These are phyloP conservation scores for Penicillium psychrosexuale DNA, from an alignment of 2,329 filamentous ascomycete genomes.

Conservation along the genomic window DNA sequence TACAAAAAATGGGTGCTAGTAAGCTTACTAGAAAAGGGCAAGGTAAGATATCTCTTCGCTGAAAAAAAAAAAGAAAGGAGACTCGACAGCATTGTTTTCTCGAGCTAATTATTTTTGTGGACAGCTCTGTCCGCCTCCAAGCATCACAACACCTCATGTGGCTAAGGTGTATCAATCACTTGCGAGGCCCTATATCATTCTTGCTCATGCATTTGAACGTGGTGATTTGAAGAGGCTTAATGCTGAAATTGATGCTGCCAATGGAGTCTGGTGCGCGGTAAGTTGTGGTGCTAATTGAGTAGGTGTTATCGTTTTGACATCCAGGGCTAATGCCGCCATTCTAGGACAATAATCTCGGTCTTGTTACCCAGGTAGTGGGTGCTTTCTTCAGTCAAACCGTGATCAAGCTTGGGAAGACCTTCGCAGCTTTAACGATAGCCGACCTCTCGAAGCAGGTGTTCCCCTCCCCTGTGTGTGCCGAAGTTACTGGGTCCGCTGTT, in stretches of 20 bases:
- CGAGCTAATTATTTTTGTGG: conserved; percentile 7
- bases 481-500: conserved; percentile 36
- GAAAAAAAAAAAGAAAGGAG: not conserved
- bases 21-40: conserved; percentile 68
- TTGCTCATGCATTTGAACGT: conserved; percentile 67
- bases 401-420: conserved; percentile 68
- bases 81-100: not conserved
- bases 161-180: conserved; percentile 57
- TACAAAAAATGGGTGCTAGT: conserved; percentile 90
- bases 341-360: conserved; percentile 67
- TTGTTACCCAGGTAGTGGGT: conserved; percentile 66
- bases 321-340: conserved; percentile 12
- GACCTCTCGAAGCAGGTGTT: conserved; percentile 42
- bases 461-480: conserved; percentile 23
- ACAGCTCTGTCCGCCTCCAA: conserved; percentile 52
- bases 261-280: conserved; percentile 59
- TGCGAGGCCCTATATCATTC: conserved; percentile 65
- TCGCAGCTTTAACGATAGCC: conserved; percentile 59
- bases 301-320: not conserved
- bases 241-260: conserved; percentile 60
- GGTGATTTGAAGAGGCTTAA: conserved; percentile 59
- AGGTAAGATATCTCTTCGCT: conserved; percentile 41
- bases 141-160: conserved; percentile 53
- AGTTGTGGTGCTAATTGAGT: conserved; percentile 18
- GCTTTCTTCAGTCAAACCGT: conserved; percentile 76